A percentile compares a stretch with the other conserved stretches of the same genome.
Evolutionary conservation across 2,329 filamentous ascomycete species (phyloP).

Genomic region (Ceratocystis albifundus): DNA sequence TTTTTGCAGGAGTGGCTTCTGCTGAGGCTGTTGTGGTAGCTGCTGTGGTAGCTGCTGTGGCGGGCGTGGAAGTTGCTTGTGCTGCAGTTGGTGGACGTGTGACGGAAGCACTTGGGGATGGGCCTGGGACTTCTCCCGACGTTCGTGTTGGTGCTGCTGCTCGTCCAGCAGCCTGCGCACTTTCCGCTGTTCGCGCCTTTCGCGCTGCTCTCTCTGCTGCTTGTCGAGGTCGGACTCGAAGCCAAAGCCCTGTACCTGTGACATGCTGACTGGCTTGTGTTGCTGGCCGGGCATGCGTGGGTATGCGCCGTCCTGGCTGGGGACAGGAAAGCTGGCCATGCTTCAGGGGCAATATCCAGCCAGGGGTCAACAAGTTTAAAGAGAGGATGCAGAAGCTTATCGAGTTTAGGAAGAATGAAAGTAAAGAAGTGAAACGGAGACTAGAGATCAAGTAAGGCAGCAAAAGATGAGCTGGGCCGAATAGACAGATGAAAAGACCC

Average conservation of each 20-base stretch:
- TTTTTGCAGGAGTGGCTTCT: background rate
- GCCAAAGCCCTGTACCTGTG: constrained; percentile 16
- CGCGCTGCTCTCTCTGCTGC: constrained; percentile 14
- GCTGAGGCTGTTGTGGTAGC: constrained; percentile 2
- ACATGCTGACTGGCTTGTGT: constrained; percentile 3
- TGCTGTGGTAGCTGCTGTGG: constrained; percentile 15
- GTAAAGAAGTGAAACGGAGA: background rate
- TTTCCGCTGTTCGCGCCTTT: constrained; percentile 2
- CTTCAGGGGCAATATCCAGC: constrained; percentile 5
- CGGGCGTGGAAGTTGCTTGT: constrained; percentile 1
- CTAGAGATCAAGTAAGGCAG: background rate
- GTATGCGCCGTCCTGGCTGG: constrained; percentile 20
- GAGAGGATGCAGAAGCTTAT: background rate
- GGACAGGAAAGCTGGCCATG: constrained; percentile 10
- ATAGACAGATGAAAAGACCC: background rate
- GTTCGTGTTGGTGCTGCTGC: constrained; percentile 3
- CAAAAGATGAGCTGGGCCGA: too few relatives aligned
- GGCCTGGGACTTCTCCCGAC: constrained; percentile 7
- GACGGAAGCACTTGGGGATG: background rate
- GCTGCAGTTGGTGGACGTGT: background rate
- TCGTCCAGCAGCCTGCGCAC: constrained; percentile 10
- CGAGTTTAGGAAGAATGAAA: background rate
- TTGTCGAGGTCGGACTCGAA: constrained; percentile 16
- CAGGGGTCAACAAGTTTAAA: background rate
- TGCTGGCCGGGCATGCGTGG: constrained; percentile 18